Conservation (phyloP, 805 yeast species). For the Metschnikowia santaceciliae region DNA sequence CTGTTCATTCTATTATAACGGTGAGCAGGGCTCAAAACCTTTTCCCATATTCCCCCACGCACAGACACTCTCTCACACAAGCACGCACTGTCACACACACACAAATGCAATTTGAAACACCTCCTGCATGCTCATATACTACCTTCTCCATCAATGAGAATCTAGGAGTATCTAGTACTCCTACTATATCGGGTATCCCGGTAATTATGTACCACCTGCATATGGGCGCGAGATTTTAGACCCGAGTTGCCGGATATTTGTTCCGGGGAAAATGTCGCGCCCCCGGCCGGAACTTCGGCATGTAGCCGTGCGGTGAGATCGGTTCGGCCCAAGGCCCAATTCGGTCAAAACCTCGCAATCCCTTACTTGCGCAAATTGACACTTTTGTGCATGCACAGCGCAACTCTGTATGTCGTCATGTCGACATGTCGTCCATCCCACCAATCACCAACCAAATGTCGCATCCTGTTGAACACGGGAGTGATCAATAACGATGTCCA, state of each 20-base stretch:
- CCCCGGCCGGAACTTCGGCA: constrained; percentile 3
- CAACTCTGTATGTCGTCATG: not conserved
- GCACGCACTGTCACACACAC: no score
- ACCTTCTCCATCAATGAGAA: no score
- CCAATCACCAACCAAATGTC: not conserved
- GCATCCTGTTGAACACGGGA: not conserved
- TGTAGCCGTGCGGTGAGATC: not conserved
- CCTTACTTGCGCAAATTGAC: not conserved
- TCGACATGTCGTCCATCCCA: not conserved
- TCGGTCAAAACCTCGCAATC: constrained; percentile 1
- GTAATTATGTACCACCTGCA: no score
- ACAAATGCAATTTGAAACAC: no score
- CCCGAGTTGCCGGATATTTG: not conserved
- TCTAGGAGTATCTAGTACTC: no score
- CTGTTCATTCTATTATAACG: no score
- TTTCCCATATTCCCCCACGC: no score
- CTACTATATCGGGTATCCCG: no score
- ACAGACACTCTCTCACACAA: no score
- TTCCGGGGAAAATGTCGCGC: constrained; percentile 1
- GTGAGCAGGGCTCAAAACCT: no score
- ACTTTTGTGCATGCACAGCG: constrained; percentile 3
- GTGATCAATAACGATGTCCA: not conserved
- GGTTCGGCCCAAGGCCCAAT: constrained; percentile 1
- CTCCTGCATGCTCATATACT: no score
- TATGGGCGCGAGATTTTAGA: no score